Evolutionary conservation across 1,284 basidiomycete species (phyloP).

Genomic region (Schizopora paradoxa): DNA sequence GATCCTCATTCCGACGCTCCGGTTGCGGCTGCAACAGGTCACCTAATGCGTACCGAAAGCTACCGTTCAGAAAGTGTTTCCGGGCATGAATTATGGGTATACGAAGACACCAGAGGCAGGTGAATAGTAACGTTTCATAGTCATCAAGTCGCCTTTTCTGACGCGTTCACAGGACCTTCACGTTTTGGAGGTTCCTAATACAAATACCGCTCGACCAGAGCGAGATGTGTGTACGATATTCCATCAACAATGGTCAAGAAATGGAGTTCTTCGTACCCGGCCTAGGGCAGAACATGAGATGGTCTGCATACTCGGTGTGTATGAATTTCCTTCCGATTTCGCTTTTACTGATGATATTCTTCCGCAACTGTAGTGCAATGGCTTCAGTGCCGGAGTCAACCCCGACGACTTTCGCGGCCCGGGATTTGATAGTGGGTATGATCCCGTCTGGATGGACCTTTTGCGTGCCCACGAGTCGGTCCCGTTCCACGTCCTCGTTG

Average conservation of each 20-base stretch:
- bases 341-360: neutral
- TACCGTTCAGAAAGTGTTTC: constrained; percentile 39
- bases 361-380: constrained; percentile 56
- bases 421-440: constrained; percentile 73
- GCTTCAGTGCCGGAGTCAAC: constrained; percentile 76
- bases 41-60: constrained; percentile 29
- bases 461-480: constrained; percentile 72
- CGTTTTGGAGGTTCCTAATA: constrained; percentile 94
- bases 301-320: constrained; percentile 79
- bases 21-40: constrained; percentile 15
- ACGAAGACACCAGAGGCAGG: constrained; percentile 37
- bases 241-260: constrained; percentile 72
- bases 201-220: constrained; percentile 66
- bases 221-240: constrained; percentile 81
- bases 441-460: constrained; percentile 91
- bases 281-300: constrained; percentile 80
- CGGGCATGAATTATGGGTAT: constrained; percentile 79
- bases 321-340: constrained; percentile 1
- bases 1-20: constrained; percentile 49
- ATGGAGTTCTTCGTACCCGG: constrained; percentile 85
- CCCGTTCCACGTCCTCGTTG: constrained; percentile 84
- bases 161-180: constrained; percentile 56
- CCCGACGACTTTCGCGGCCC: constrained; percentile 73
- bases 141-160: neutral
- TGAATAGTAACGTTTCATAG: neutral